A percentile compares a stretch with the other conserved stretches of the same genome.
Conservation (phyloP, 164 flowering plant genomes). For the Macadamia integrifolia region DNA sequence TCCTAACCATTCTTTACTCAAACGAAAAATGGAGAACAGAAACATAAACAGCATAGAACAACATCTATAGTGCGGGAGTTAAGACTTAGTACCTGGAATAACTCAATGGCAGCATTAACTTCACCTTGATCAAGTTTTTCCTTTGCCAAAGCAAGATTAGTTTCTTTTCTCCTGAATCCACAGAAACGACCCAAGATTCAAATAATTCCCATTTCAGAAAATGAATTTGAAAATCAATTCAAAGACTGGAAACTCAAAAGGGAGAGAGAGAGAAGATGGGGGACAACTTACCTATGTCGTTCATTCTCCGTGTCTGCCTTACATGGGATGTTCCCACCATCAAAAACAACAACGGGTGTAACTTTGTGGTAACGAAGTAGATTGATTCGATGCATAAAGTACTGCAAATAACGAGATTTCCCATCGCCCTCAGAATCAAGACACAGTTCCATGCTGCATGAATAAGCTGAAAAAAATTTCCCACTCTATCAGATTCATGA, state of each 20-base stretch:
- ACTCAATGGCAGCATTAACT: conserved; percentile 47
- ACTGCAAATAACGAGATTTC: conserved; percentile 49
- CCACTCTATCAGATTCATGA: neutral
- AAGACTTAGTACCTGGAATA: conserved; percentile 54
- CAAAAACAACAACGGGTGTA: conserved; percentile 82
- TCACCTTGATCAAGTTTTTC: conserved; percentile 55
- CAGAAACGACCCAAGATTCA: conserved; percentile 4
- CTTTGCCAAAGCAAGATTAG: conserved; percentile 60
- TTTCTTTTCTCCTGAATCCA: conserved; percentile 44
- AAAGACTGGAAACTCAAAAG: neutral
- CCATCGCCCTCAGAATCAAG: conserved; percentile 39
- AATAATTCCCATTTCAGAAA: neutral
- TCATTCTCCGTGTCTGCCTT: conserved; percentile 60
- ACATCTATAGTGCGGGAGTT: too few species aligned
- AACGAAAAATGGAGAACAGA: neutral
- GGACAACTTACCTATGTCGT: conserved; percentile 41
- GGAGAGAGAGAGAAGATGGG: neutral
- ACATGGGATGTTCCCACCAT: conserved; percentile 68
- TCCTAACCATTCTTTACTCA: neutral
- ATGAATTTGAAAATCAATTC: neutral
- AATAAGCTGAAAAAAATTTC: conserved; percentile 50
- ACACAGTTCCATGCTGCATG: conserved; percentile 86
- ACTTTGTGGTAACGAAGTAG: conserved; percentile 58
- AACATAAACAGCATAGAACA: neutral
- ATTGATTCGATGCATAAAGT: conserved; percentile 81